phyloP scores from a whole-genome alignment of 148 eudicot species.

The Diospyros lotus region DNA sequence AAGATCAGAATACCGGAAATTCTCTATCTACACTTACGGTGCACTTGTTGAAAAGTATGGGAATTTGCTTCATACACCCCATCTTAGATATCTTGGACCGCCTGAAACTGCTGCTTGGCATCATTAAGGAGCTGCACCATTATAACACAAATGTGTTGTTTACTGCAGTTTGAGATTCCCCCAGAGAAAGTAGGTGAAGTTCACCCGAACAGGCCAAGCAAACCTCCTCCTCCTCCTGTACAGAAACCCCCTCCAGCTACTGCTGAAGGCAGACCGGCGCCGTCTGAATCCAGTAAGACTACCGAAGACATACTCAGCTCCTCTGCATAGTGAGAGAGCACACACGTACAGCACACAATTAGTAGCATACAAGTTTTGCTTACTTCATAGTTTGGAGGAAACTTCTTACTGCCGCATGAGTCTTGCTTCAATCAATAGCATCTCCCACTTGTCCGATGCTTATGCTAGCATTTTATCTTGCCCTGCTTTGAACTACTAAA shows the following conservation, averaged over 20 bases:
- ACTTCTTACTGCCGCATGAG: too few relatives aligned
- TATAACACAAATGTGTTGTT: not conserved
- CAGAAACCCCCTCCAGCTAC: conserved; percentile 34
- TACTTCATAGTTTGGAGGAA: too few relatives aligned
- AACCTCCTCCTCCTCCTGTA: conserved; percentile 41
- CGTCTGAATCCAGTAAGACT: conserved; percentile 8
- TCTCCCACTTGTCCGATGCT: too few relatives aligned
- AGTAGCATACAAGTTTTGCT: not conserved
- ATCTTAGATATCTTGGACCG: too few relatives aligned
- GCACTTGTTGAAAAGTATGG: too few relatives aligned
- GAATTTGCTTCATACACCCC: too few relatives aligned
- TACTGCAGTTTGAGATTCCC: conserved; percentile 81
- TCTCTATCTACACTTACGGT: too few relatives aligned
- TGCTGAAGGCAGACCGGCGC: conserved; percentile 8
- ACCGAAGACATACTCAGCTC: conserved; percentile 40
- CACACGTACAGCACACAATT: not conserved
- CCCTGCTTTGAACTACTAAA: too few relatives aligned
- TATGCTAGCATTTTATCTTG: too few relatives aligned
- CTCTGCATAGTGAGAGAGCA: conserved; percentile 39
- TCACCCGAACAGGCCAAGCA: conserved; percentile 68
- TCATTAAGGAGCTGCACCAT: not conserved
- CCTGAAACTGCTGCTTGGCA: too few relatives aligned
- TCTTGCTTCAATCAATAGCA: too few relatives aligned
- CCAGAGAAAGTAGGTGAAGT: conserved; percentile 53
- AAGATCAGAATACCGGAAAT: too few relatives aligned